phyloP scores from a whole-genome alignment of 257 asterid genomes.

The Leptodermis oblonga region DNA sequence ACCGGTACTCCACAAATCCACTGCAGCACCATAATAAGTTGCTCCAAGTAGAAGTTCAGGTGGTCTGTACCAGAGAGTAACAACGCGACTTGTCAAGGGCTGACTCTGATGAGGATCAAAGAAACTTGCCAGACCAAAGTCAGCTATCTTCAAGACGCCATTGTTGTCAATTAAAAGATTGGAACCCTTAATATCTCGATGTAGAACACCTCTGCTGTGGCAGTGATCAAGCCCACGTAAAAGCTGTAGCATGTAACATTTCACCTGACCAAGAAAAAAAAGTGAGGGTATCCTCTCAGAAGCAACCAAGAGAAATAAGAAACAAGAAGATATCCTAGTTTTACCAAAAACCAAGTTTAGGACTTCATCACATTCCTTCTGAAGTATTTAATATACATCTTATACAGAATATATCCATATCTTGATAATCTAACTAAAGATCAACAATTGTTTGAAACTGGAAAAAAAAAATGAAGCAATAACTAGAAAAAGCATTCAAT shows the following conservation, averaged over 20 bases:
- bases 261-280: constrained; percentile 48
- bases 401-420: background rate
- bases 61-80: constrained; percentile 94
- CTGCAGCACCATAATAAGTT: constrained; percentile 79
- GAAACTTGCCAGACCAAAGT: constrained; percentile 88
- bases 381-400: background rate
- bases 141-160: constrained; percentile 87
- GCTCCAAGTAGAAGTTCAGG: constrained; percentile 97
- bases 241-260: constrained; percentile 90
- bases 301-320: constrained; percentile 2
- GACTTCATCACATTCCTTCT: background rate
- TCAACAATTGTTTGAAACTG: background rate
- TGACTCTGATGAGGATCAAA: constrained; percentile 70
- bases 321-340: background rate
- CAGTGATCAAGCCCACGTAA: constrained; percentile 83
- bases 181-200: constrained; percentile 95
- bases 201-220: constrained; percentile 76
- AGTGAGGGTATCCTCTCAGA: constrained; percentile 4
- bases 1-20: constrained; percentile 95
- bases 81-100: constrained; percentile 91
- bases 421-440: background rate
- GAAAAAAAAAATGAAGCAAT: too few relatives aligned
- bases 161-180: constrained; percentile 82
- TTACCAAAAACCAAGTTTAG: background rate
- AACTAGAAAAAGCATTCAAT: background rate